Percentiles rank a stretch among this genome's conserved stretches.
Conservation (phyloP, 2,329 filamentous ascomycete genomes). For the Stagonosporopsis chrysanthemi region DNA sequence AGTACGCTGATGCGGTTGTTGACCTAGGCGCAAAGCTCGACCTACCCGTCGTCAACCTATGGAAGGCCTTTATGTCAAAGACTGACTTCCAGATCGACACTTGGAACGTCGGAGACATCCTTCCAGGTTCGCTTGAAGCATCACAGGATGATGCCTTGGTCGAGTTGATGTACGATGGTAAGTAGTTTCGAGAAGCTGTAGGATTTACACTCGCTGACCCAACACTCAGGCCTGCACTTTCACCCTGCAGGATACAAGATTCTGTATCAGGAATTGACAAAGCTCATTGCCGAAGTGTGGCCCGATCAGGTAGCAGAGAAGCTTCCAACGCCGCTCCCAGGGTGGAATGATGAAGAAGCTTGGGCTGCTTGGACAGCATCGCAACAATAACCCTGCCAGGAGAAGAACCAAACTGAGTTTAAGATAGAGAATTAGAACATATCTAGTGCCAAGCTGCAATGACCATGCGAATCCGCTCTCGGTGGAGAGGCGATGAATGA, state of each 20-base stretch:
- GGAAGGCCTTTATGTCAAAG: conserved; percentile 76
- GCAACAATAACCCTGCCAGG: not conserved
- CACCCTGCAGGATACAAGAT: conserved; percentile 63
- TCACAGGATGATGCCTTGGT: conserved; percentile 64
- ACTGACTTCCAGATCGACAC: conserved; percentile 58
- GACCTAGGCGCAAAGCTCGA: conserved; percentile 64
- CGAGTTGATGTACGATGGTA: conserved; percentile 64
- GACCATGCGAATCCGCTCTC: not conserved
- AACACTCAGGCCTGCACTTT: conserved; percentile 63
- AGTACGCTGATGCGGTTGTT: conserved; percentile 71
- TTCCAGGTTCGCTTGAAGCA: conserved; percentile 66
- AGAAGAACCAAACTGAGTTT: not conserved
- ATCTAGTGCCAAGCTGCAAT: not conserved
- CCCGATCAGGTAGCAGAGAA: conserved; percentile 63
- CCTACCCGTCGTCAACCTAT: conserved; percentile 78
- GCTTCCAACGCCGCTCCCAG: conserved; percentile 61
- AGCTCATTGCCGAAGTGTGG: conserved; percentile 59
- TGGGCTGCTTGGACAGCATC: conserved; percentile 40
- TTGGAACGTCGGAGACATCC: conserved; percentile 52
- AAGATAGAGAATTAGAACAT: not conserved
- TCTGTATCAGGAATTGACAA: conserved; percentile 62
- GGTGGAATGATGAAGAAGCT: conserved; percentile 56
- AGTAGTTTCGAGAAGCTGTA: conserved; percentile 21
- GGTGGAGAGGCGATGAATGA: conserved; percentile 9
- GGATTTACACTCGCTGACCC: conserved; percentile 16